Conservation (phyloP, 2,329 filamentous ascomycete species). For the Parastagonospora nodorum region DNA sequence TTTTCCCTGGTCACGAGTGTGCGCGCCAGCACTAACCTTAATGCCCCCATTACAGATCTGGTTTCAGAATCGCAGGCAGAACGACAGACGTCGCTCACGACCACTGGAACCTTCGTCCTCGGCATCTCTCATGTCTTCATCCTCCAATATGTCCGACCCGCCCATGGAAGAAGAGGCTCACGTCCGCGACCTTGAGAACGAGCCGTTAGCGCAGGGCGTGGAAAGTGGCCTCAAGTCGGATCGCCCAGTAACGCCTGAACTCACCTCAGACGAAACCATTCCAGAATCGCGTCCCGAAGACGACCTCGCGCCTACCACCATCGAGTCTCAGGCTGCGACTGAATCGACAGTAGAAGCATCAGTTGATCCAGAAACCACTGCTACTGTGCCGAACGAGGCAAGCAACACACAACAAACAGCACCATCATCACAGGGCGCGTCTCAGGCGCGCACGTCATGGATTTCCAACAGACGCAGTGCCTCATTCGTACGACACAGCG, state of each 20-base stretch:
- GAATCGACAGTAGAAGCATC: conserved; percentile 25
- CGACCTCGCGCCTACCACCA: conserved; percentile 7
- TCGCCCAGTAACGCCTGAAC: conserved; percentile 25
- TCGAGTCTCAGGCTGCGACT: conserved; percentile 23
- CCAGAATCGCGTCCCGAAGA: conserved; percentile 18
- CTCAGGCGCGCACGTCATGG: conserved; percentile 45
- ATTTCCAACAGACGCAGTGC: conserved; percentile 54
- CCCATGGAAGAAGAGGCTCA: conserved; percentile 35
- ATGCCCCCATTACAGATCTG: conserved; percentile 70
- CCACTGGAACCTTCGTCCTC: conserved; percentile 60
- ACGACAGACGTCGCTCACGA: conserved; percentile 85
- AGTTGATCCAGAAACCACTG: conserved; percentile 28
- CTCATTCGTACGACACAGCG: conserved; percentile 43
- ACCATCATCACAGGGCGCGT: conserved; percentile 37
- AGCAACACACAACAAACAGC: conserved; percentile 38
- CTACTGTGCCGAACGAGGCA: conserved; percentile 31
- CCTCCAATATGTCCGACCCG: conserved; percentile 44
- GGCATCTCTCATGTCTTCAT: conserved; percentile 43
- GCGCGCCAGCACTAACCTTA: conserved; percentile 37
- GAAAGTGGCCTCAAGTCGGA: conserved; percentile 24
- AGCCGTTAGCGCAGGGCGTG: conserved; percentile 18
- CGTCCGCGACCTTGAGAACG: conserved; percentile 27
- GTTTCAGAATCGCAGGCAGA: conserved; percentile 86
- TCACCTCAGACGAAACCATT: conserved; percentile 22
- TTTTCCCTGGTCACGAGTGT: conserved; percentile 27